These are phyloP conservation scores for Trametes hirsuta DNA, from an alignment of 1,284 basidiomycete species.

Conservation along the genomic window DNA sequence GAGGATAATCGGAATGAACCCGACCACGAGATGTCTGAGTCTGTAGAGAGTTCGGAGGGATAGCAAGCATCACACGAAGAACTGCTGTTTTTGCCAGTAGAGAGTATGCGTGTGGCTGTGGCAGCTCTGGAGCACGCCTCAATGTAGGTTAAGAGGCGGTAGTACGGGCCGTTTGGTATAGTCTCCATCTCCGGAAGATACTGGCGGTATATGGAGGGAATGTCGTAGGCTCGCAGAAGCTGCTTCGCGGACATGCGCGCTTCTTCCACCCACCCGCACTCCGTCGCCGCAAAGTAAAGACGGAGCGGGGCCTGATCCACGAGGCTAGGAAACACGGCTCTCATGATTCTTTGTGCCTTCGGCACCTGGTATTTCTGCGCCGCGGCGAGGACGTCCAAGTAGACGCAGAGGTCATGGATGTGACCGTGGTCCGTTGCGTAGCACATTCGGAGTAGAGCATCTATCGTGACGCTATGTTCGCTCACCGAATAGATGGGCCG, in stretches of 20 bases:
- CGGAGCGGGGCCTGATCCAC: conserved; percentile 20
- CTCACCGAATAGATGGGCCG: background rate
- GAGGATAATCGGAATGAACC: too few species aligned
- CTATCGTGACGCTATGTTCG: conserved; percentile 4
- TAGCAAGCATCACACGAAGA: too few species aligned
- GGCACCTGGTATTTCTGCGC: conserved; percentile 24
- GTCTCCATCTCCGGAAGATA: conserved; percentile 11
- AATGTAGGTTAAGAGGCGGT: conserved; percentile 13
- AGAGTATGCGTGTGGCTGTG: background rate
- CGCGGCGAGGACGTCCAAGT: conserved; percentile 18
- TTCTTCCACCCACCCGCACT: conserved; percentile 10
- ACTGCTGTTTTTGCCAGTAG: too few species aligned
- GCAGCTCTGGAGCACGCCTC: background rate
- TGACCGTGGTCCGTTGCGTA: conserved; percentile 17
- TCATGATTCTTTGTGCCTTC: conserved; percentile 6
- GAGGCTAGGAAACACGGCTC: conserved; percentile 10
- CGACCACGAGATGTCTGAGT: too few species aligned
- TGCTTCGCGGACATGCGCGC: background rate
- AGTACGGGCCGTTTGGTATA: conserved; percentile 6
- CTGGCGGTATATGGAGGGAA: background rate
- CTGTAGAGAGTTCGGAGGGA: too few species aligned
- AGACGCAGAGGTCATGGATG: conserved; percentile 9
- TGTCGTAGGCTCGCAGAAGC: background rate
- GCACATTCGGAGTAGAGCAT: conserved; percentile 17
- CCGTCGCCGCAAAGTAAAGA: conserved; percentile 9